Evolutionary conservation across 2,329 filamentous ascomycete species (phyloP), one percentile per base, ranked within the genome.

Genomic region (Colletotrichum agaves): DNA sequence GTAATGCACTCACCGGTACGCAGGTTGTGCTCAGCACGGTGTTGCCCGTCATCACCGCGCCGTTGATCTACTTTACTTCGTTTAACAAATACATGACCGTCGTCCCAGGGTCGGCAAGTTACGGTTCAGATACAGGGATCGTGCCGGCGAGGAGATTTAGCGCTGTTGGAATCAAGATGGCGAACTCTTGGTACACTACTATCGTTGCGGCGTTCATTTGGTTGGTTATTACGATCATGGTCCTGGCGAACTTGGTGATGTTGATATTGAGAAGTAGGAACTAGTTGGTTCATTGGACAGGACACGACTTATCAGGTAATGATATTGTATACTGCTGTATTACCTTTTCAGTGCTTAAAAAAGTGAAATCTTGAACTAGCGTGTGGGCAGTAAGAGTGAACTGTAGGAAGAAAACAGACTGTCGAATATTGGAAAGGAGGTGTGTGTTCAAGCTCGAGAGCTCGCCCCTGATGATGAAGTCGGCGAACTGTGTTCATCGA

Each of bases 1-100:
- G 89, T 53, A 85, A 85, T 6, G 92, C 93, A 0, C 81, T 97
- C 33, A 93, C 91, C 33, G 93, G 87, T 0, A 90, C 86, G 5
- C 93, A 97, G 78, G 93, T 97, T 10, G 91, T 88, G 0, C 82
- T 97, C 13, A 93, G 90, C 73, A 86, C 94, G 8, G 91, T 94
- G 19, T 77, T 97, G 58, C 93, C 93, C 0, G 93, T 97, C 75
- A 88, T 95, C 35, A 89, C 88, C 1, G 92, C 93, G 1, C 93
- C 93, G 2, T 81, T 97, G 23, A 91, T 97, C 62, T 97, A 92
- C 79, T 97, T 97, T 74, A 97, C 93, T 0, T 93, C 91, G 72
- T 85, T 90, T 50, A 87, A 89, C 72, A 88, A 88, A 74, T 96
- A 91, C 78, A 97, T 97, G 93, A 68, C 65, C 8, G 65, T 68